Evolutionary conservation across 148 eudicot species (phyloP).

Genomic region (Nepenthes gracilis): DNA sequence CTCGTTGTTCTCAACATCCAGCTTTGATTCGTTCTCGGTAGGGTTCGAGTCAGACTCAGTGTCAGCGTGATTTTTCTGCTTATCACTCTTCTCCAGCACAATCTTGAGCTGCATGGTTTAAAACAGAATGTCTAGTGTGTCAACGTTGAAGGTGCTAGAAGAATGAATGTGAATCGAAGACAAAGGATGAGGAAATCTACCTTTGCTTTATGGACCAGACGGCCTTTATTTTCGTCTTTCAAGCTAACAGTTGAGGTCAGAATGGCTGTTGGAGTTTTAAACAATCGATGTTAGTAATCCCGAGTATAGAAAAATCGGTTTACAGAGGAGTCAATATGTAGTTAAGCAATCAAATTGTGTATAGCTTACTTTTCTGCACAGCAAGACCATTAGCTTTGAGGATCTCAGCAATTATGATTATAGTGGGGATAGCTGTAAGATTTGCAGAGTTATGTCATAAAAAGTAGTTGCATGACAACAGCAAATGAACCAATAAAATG

Average conservation of each 20-base stretch:
- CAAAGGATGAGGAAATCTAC: constrained; percentile 5
- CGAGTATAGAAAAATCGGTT: too few relatives aligned
- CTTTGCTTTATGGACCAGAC: constrained; percentile 54
- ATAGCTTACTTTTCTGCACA: constrained; percentile 1
- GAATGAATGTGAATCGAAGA: not conserved
- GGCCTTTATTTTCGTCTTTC: constrained; percentile 50
- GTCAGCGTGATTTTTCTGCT: not conserved
- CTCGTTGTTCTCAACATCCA: not conserved
- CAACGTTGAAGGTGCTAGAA: not conserved
- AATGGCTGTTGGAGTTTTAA: constrained; percentile 22
- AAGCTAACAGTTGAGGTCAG: constrained; percentile 39
- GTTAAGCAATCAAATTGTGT: too few relatives aligned
- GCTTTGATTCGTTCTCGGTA: not conserved
- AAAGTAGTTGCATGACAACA: too few relatives aligned
- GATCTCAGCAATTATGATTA: not conserved
- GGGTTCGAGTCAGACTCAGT: not conserved
- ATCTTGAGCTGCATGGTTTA: constrained; percentile 39
- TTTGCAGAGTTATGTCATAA: too few relatives aligned
- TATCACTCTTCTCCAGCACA: constrained; percentile 42
- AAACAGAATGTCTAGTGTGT: not conserved
- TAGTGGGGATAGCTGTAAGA: constrained; percentile 1
- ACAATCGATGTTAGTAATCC: not conserved
- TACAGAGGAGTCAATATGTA: too few relatives aligned
- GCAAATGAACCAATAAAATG: too few relatives aligned
- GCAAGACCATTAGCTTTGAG: constrained; percentile 2